phyloP scores from a whole-genome alignment of 2,329 filamentous ascomycete species.

The Neonectria faginata region DNA sequence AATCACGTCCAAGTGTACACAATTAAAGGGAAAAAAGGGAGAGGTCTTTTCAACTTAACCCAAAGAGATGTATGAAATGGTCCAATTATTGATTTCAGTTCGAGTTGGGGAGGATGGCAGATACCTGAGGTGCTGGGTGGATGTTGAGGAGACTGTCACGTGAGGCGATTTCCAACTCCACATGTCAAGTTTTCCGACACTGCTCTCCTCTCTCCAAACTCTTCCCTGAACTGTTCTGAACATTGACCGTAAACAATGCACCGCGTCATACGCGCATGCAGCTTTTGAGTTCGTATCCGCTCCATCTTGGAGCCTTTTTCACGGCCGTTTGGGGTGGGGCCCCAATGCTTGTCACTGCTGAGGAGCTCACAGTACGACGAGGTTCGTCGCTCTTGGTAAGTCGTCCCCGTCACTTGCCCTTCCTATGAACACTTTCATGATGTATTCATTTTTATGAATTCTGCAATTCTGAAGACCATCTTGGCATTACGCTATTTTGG shows the following conservation, averaged over 20 bases:
- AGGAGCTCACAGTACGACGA: neutral
- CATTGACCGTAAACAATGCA: neutral
- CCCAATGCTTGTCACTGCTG: neutral
- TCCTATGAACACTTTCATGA: slow-evolving; percentile 43
- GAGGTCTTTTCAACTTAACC: no score
- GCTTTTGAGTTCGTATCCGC: neutral
- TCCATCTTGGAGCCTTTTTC: no score
- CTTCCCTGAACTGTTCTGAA: neutral
- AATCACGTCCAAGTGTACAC: no score
- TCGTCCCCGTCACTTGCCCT: slow-evolving; percentile 10
- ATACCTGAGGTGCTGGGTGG: neutral
- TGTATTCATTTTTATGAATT: slow-evolving; percentile 59
- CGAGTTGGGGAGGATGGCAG: no score
- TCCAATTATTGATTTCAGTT: neutral
- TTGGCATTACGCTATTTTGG: slow-evolving; percentile 28
- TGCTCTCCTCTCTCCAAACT: neutral
- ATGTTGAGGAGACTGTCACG: slow-evolving; percentile 2
- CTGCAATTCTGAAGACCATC: slow-evolving; percentile 60
- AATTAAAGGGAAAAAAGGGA: no score
- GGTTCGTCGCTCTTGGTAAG: slow-evolving; percentile 28
- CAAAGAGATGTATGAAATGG: no score
- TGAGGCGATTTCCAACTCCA: slow-evolving; percentile 1
- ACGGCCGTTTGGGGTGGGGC: no score
- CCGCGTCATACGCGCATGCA: neutral
- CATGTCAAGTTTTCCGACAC: slow-evolving; percentile 11